Percentiles rank a stretch among this genome's conserved stretches.
Conservation (phyloP, 2,329 filamentous ascomycete species). For the Colletotrichum trifolii region DNA sequence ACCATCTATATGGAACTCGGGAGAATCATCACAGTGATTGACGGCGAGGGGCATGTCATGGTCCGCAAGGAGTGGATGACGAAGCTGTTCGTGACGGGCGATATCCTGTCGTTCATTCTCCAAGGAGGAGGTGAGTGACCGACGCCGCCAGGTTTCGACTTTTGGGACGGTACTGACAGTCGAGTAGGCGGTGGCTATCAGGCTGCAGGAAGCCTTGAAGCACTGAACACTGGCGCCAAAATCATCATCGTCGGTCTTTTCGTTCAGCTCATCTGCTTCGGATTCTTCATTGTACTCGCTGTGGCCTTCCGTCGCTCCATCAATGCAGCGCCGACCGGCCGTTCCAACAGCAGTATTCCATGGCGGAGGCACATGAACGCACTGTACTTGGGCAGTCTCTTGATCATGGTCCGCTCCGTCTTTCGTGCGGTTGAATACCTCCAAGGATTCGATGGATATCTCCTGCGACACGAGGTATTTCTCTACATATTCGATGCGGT, state of each 20-base stretch:
- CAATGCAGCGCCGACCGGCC: conserved; percentile 39
- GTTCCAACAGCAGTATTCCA: conserved; percentile 40
- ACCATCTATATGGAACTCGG: conserved; percentile 63
- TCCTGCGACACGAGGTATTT: conserved; percentile 48
- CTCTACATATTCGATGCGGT: conserved; percentile 52
- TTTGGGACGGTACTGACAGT: background rate
- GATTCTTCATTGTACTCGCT: conserved; percentile 61
- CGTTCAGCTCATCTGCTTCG: conserved; percentile 66
- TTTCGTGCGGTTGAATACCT: conserved; percentile 57
- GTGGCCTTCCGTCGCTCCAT: conserved; percentile 56
- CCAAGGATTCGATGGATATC: conserved; percentile 46
- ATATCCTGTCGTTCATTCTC: conserved; percentile 62
- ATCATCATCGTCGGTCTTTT: conserved; percentile 64
- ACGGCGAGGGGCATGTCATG: conserved; percentile 46
- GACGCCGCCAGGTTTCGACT: background rate
- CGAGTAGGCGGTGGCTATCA: conserved; percentile 33
- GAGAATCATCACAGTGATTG: conserved; percentile 53
- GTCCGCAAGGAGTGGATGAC: conserved; percentile 57
- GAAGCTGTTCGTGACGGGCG: conserved; percentile 64
- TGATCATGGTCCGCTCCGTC: conserved; percentile 55
- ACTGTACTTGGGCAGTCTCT: conserved; percentile 42
- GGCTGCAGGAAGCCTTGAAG: conserved; percentile 4
- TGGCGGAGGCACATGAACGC: conserved; percentile 45
- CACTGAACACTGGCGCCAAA: conserved; percentile 50
- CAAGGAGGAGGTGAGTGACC: conserved; percentile 54